A percentile compares a stretch with the other conserved stretches of the same genome.
These are phyloP conservation scores for Sporothrix protearum DNA, from an alignment of 2,329 filamentous ascomycete species.

Conservation along the genomic window DNA sequence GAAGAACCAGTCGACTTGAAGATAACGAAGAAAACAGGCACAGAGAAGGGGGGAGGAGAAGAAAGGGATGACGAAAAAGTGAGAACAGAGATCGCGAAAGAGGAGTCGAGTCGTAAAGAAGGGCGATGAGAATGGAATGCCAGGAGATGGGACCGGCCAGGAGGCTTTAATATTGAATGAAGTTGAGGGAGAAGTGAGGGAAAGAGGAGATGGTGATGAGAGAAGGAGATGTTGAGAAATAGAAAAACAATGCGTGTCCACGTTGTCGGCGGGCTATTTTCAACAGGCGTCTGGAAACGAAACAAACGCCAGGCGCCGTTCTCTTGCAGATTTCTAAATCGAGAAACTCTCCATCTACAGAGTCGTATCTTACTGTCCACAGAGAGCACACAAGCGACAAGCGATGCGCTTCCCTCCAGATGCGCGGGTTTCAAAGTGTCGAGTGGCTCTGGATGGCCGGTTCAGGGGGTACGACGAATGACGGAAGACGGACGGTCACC, in stretches of 20 bases:
- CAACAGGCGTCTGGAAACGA: constrained; percentile 13
- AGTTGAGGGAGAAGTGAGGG: neutral
- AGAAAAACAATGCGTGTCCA: neutral
- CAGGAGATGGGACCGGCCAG: constrained; percentile 7
- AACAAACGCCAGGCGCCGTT: constrained; percentile 19
- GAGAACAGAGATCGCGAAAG: neutral
- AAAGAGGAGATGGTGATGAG: constrained; percentile 3
- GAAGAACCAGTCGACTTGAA: constrained; percentile 15
- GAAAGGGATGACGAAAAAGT: constrained; percentile 3
- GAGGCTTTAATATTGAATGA: constrained; percentile 18
- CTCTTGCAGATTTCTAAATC: neutral
- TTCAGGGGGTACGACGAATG: neutral
- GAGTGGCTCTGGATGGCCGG: constrained; percentile 29
- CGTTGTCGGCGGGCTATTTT: neutral
- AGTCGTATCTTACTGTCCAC: neutral
- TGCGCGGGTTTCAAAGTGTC: constrained; percentile 27
- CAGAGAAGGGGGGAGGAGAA: too few relatives aligned
- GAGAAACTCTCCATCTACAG: neutral
- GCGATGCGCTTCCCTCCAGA: constrained; percentile 27
- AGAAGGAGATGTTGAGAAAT: neutral
- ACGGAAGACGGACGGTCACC: neutral
- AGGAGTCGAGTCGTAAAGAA: neutral
- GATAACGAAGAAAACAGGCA: neutral
- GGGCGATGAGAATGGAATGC: neutral
- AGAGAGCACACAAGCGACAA: constrained; percentile 24